Conservation (phyloP, 2,329 filamentous ascomycete genomes). For the Arthrobotrys iridis region DNA sequence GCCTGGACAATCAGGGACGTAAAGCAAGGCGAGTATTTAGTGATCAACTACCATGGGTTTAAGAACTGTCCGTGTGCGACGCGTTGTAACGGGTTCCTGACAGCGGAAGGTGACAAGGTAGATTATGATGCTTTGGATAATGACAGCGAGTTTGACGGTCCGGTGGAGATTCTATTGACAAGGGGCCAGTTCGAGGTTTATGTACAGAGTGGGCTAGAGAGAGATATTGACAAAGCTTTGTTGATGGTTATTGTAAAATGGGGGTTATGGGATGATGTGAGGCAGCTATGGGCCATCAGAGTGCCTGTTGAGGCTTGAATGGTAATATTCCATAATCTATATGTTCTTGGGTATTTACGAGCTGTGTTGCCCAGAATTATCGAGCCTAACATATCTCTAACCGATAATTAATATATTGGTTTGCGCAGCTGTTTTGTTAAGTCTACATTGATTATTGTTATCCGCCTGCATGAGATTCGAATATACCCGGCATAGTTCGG, state of each 20-base stretch:
- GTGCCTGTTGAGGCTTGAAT: neutral
- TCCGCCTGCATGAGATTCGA: too few relatives aligned
- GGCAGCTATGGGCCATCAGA: neutral
- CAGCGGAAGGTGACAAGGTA: neutral
- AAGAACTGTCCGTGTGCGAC: neutral
- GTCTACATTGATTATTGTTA: neutral
- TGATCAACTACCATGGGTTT: neutral
- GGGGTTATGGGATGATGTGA: conserved; percentile 9
- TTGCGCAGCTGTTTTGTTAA: too few relatives aligned
- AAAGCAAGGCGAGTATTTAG: neutral
- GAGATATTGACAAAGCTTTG: neutral
- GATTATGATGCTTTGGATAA: neutral
- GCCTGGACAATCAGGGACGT: neutral
- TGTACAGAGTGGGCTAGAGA: neutral
- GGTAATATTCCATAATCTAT: too few relatives aligned
- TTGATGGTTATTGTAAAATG: neutral
- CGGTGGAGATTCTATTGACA: neutral
- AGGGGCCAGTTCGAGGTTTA: neutral
- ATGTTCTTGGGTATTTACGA: too few relatives aligned
- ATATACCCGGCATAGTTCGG: too few relatives aligned
- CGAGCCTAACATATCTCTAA: too few relatives aligned
- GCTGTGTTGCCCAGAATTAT: too few relatives aligned
- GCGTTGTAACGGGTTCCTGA: neutral
- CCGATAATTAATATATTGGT: too few relatives aligned
- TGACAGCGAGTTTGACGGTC: neutral